These are phyloP conservation scores for Laburnicola sp. DNA, from an alignment of 2,329 filamentous ascomycete species.

Conservation along the genomic window DNA sequence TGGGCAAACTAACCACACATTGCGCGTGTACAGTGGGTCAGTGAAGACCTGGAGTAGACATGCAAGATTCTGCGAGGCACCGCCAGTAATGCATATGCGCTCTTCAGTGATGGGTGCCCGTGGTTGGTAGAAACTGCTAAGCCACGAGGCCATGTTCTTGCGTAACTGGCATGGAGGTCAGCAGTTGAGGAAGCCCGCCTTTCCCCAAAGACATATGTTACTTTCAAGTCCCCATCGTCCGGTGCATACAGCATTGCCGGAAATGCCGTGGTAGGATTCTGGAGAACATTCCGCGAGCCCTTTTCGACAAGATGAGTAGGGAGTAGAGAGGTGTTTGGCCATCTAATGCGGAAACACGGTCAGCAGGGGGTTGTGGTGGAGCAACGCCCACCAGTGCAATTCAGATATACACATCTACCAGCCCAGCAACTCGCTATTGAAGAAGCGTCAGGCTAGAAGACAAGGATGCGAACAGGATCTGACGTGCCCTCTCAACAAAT, in stretches of 20 bases:
- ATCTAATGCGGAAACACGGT: constrained; percentile 64
- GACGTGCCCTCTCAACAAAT: constrained; percentile 42
- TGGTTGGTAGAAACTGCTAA: constrained; percentile 63
- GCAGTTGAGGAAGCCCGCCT: too few species aligned
- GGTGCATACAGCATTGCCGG: constrained; percentile 78
- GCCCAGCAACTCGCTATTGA: not conserved
- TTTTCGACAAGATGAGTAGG: constrained; percentile 64
- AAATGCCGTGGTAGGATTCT: constrained; percentile 60
- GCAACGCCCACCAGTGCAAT: not conserved
- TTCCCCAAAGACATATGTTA: too few species aligned
- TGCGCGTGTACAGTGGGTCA: constrained; percentile 73
- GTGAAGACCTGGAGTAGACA: constrained; percentile 78
- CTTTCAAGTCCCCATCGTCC: constrained; percentile 63
- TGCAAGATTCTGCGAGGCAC: constrained; percentile 80
- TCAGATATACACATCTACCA: constrained; percentile 2
- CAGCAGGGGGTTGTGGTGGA: constrained; percentile 15
- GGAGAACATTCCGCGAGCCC: constrained; percentile 64
- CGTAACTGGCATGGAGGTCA: too few species aligned
- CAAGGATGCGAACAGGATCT: constrained; percentile 16
- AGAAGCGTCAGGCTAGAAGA: constrained; percentile 2
- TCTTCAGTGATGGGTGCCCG: constrained; percentile 51
- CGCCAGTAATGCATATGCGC: constrained; percentile 79
- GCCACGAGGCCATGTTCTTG: constrained; percentile 69
- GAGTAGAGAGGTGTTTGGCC: constrained; percentile 67
- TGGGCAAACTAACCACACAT: constrained; percentile 79